phyloP scores from a whole-genome alignment of 345 rosid genomes.

The Turnera subulata region DNA sequence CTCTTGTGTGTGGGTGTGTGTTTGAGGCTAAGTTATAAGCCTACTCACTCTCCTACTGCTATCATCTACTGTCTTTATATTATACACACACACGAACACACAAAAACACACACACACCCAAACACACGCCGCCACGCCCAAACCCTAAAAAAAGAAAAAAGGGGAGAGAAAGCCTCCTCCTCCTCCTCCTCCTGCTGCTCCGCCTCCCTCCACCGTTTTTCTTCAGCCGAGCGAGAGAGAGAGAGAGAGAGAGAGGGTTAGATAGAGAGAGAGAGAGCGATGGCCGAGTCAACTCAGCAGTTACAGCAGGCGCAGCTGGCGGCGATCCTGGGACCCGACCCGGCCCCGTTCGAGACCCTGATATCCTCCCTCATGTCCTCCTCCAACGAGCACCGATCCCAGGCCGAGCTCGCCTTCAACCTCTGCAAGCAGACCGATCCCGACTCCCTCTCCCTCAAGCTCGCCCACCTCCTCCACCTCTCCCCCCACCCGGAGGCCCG shows the following conservation, averaged over 20 bases:
- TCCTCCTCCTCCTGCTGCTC: slow-evolving; percentile 2
- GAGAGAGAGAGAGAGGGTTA: too few relatives aligned
- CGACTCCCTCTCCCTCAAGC: slow-evolving; percentile 73
- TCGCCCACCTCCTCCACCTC: slow-evolving; percentile 73
- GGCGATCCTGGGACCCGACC: slow-evolving; percentile 71
- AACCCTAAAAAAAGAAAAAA: background rate
- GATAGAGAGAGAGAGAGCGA: slow-evolving; percentile 16
- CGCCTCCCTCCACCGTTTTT: slow-evolving; percentile 3
- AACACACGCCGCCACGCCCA: background rate
- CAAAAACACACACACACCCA: too few relatives aligned
- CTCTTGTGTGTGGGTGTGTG: too few relatives aligned
- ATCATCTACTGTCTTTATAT: background rate
- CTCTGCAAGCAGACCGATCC: slow-evolving; percentile 90
- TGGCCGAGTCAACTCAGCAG: slow-evolving; percentile 72
- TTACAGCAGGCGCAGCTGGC: slow-evolving; percentile 83
- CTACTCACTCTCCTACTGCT: too few relatives aligned
- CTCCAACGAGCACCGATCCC: slow-evolving; percentile 86
- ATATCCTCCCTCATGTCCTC: slow-evolving; percentile 91
- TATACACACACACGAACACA: too few relatives aligned
- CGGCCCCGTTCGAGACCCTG: slow-evolving; percentile 75
- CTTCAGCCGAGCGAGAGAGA: too few relatives aligned
- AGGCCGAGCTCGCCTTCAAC: slow-evolving; percentile 82
- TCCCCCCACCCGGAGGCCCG: slow-evolving; percentile 76
- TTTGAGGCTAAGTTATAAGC: too few relatives aligned
- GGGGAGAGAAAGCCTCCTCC: background rate